These are phyloP conservation scores for Rubia occidens DNA, from an alignment of 305 asterid genomes.

Conservation along the genomic window DNA sequence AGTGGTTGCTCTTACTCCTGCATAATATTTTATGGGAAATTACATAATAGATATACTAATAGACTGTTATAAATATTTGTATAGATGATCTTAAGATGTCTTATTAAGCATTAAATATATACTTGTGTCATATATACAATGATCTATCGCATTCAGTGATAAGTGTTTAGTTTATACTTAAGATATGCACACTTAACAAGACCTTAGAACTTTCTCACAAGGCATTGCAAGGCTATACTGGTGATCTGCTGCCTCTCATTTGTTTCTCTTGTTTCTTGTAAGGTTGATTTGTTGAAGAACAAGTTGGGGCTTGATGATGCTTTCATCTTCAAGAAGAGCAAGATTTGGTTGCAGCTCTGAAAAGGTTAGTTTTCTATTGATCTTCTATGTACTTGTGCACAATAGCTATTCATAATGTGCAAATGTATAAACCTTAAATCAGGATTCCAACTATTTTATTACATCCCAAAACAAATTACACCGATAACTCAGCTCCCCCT, in stretches of 20 bases:
- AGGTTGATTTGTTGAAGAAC: constrained; percentile 57
- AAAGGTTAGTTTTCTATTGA: constrained; percentile 26
- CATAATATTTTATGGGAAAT: not conserved
- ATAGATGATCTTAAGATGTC: not conserved
- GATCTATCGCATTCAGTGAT: too few species aligned
- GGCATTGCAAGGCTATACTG: too few species aligned
- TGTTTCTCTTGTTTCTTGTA: constrained; percentile 1
- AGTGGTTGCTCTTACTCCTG: constrained; percentile 32
- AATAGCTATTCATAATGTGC: not conserved
- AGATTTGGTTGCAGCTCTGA: constrained; percentile 39
- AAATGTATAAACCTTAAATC: not conserved
- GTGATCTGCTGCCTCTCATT: not conserved
- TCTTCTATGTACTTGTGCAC: not conserved
- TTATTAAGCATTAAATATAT: not conserved
- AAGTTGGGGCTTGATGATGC: constrained; percentile 52
- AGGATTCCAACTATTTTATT: not conserved
- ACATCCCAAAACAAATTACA: not conserved
- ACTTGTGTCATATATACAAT: not conserved
- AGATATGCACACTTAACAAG: too few species aligned
- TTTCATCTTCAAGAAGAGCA: constrained; percentile 56
- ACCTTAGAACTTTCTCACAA: too few species aligned
- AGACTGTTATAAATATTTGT: not conserved
- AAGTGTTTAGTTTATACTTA: too few species aligned
- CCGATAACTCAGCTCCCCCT: not conserved
- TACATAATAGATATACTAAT: not conserved